These are phyloP conservation scores for Pseudozyma tsukubaensis DNA, from an alignment of 1,284 basidiomycete species.

Conservation along the genomic window DNA sequence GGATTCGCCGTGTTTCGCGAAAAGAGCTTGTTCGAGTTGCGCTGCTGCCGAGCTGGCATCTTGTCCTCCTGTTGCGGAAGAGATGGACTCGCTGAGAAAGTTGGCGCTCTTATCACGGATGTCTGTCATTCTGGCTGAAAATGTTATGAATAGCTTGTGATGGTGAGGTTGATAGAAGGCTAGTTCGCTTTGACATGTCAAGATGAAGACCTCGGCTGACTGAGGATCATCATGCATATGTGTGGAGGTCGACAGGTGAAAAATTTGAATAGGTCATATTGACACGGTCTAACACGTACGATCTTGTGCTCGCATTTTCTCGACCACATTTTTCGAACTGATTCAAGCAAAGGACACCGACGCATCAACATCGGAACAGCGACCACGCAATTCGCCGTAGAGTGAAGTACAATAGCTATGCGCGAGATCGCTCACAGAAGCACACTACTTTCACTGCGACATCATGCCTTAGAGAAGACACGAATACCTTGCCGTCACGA, in stretches of 20 bases:
- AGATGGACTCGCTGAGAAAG: slow-evolving; percentile 39
- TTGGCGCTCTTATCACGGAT: slow-evolving; percentile 36
- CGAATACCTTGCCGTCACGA: too few relatives aligned
- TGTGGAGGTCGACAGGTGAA: slow-evolving; percentile 16
- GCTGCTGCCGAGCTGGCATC: slow-evolving; percentile 17
- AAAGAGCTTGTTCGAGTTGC: slow-evolving; percentile 41
- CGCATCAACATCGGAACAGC: neutral
- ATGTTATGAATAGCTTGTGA: neutral
- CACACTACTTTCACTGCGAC: too few relatives aligned
- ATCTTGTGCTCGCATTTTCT: neutral
- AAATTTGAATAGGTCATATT: neutral
- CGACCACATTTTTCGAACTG: neutral
- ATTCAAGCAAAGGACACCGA: neutral
- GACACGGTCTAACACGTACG: too few relatives aligned
- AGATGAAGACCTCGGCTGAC: slow-evolving; percentile 12
- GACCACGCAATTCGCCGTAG: too few relatives aligned
- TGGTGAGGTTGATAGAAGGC: slow-evolving; percentile 1
- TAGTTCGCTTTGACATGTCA: neutral
- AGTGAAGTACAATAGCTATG: too few relatives aligned
- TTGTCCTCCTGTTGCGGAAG: slow-evolving; percentile 22
- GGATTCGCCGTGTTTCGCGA: slow-evolving; percentile 25
- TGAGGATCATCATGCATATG: slow-evolving; percentile 28
- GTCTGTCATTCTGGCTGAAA: slow-evolving; percentile 26
- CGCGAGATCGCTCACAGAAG: too few relatives aligned
- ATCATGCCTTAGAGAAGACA: too few relatives aligned